Evolutionary conservation across 2,329 filamentous ascomycete species (phyloP), one percentile per base, ranked within the genome.

Genomic region (Sclerotinia sclerotiorum): DNA sequence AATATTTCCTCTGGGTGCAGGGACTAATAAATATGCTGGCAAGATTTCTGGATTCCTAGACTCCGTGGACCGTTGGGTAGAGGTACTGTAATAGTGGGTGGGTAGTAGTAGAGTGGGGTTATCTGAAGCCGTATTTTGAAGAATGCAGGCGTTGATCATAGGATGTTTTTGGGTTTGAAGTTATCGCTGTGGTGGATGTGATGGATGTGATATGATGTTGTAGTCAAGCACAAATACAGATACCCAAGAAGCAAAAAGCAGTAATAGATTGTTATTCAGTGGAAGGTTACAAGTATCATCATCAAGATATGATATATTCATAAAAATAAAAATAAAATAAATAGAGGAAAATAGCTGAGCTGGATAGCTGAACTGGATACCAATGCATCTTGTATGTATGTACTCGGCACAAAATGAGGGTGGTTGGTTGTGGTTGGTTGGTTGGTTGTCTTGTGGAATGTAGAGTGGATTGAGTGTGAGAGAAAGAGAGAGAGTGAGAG

Each of bases 71-170:
- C n/a, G n/a, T n/a, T n/a, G n/a, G n/a, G n/a, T n/a, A n/a, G n/a
- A n/a, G n/a, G n/a, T n/a, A 29, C 29, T 29, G 52, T 39, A 42
- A 29, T 35, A 35, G 54, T 56, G 21, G 39, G 54, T 56, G 39
- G 3, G 29, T 5, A 17, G 29, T n/a, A 35, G 54, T 56, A 35
- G 54, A 56, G 54, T 56, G 54, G 54, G 60, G 15, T 51, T 27
- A 39, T 51, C 10, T 39, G 54, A 57, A 35, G 19, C 39, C 13
- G 27, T 24, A 51, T 21, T 63, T 62, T 24, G 58, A 35, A 35
- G 29, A 62, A 56, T 56, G 48, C 46, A 62, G 21, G 8, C 58
- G 29, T 51, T 49, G n/a, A 29, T 39, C 60, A 51, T 62, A 21
- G 39, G 60, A 62, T 27, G n/a, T 27, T 62, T 48, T 58, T 29